phyloP scores from a whole-genome alignment of 805 yeast species.

The Metschnikowia kofuensis region DNA sequence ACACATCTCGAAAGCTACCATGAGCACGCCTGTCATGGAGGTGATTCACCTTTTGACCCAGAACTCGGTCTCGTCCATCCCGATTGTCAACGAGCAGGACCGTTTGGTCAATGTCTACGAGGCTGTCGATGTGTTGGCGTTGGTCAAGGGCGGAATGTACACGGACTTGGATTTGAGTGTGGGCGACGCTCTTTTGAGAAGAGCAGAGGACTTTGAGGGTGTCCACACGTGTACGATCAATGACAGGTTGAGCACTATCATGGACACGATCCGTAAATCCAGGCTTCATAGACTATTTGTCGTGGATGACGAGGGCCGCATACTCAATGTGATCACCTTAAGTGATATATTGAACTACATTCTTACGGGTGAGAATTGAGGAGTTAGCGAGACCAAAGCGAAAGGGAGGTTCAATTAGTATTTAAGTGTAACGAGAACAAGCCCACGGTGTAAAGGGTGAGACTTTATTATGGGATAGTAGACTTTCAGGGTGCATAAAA shows the following conservation, averaged over 20 bases:
- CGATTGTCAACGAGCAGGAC: constrained; percentile 77
- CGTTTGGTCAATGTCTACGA: constrained; percentile 85
- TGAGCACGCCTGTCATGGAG: constrained; percentile 91
- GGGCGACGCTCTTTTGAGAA: constrained; percentile 91
- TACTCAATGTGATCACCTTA: constrained; percentile 82
- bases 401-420: too few relatives aligned
- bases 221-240: constrained; percentile 90
- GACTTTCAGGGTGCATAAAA: too few relatives aligned
- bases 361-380: constrained; percentile 54
- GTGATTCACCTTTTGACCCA: constrained; percentile 80
- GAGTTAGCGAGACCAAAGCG: background rate
- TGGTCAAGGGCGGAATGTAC: constrained; percentile 92
- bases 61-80: constrained; percentile 85
- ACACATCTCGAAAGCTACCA: constrained; percentile 70
- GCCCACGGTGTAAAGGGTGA: too few relatives aligned
- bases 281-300: constrained; percentile 90
- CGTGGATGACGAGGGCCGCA: constrained; percentile 76
- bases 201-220: constrained; percentile 96
- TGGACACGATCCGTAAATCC: constrained; percentile 90
- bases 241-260: constrained; percentile 82
- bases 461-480: too few relatives aligned
- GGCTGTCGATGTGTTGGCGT: constrained; percentile 88
- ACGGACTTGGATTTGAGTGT: constrained; percentile 86
- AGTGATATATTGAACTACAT: constrained; percentile 88
- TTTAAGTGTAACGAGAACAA: too few relatives aligned